A percentile compares a stretch with the other conserved stretches of the same genome.
Conservation (phyloP, 257 asterid species). For the Linderniella brevidens region DNA sequence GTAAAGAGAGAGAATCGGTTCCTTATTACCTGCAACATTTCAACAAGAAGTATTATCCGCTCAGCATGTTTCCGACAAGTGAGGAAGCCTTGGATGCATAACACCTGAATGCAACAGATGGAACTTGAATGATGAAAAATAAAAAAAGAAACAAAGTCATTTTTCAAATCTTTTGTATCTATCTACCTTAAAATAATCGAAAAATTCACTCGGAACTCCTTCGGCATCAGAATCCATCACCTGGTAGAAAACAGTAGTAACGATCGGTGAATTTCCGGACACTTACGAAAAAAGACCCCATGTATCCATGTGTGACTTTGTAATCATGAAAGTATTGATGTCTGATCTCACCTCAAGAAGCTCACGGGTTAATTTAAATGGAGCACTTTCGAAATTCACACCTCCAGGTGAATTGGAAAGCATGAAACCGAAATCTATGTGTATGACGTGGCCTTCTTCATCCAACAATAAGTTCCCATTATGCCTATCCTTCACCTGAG, state of each 20-base stretch:
- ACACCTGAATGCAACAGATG: conserved; percentile 18
- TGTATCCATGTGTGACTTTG: background rate
- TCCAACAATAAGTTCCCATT: conserved; percentile 95
- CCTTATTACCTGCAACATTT: conserved; percentile 73
- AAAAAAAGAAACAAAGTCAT: conserved; percentile 5
- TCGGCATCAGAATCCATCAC: conserved; percentile 99
- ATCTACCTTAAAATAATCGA: conserved; percentile 83
- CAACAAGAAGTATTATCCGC: conserved; percentile 90
- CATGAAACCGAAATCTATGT: conserved; percentile 98
- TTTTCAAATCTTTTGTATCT: conserved; percentile 2
- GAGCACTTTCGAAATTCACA: conserved; percentile 99
- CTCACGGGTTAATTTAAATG: conserved; percentile 93
- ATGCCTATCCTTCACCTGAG: conserved; percentile 90
- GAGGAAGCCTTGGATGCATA: conserved; percentile 93
- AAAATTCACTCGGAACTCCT: conserved; percentile 97
- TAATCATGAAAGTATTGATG: no score
- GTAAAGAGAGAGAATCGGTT: background rate
- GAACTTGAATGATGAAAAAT: conserved; percentile 6
- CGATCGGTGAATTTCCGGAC: background rate
- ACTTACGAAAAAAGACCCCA: background rate
- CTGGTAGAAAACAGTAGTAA: conserved; percentile 26
- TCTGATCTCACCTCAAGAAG: conserved; percentile 68
- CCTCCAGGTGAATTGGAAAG: conserved; percentile 99
- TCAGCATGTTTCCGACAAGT: conserved; percentile 97
- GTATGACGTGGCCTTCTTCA: conserved; percentile 99